A percentile compares a stretch with the other conserved stretches of the same genome.
phyloP scores from a whole-genome alignment of 495 filamentous ascomycete genomes.

The Trichoderma reesei region DNA sequence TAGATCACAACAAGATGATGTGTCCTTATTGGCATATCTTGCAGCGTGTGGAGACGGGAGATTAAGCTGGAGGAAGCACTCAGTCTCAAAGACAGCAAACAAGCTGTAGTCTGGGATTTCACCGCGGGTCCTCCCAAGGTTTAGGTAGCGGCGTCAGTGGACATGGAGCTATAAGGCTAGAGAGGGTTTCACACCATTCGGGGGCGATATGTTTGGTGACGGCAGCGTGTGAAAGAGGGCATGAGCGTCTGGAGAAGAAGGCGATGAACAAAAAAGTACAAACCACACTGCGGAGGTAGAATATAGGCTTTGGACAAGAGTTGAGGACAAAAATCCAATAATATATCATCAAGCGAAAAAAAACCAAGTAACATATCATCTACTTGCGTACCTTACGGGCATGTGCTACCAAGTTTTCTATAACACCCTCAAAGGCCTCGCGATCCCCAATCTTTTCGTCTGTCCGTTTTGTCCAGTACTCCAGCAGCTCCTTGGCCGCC shows the following conservation, averaged over 20 bases:
- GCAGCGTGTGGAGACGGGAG: background rate
- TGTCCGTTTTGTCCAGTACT: slow-evolving; percentile 78
- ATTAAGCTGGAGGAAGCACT: background rate
- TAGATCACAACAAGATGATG: no score
- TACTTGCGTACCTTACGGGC: slow-evolving; percentile 77
- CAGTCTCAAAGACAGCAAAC: background rate
- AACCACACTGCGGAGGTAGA: slow-evolving; percentile 13
- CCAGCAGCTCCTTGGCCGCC: slow-evolving; percentile 65
- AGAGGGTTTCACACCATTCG: background rate
- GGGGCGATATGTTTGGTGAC: no score
- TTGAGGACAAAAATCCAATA: no score
- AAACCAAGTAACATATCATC: no score
- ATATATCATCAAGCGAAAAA: slow-evolving; percentile 4
- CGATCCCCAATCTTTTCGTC: slow-evolving; percentile 82
- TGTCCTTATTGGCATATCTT: no score
- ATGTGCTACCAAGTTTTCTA: slow-evolving; percentile 95
- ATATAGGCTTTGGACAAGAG: slow-evolving; percentile 9
- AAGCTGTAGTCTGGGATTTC: background rate
- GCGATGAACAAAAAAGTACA: background rate
- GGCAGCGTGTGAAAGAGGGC: no score
- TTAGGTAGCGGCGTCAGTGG: slow-evolving; percentile 5
- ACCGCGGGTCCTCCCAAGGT: slow-evolving; percentile 4
- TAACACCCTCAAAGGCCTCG: slow-evolving; percentile 94
- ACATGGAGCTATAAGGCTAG: slow-evolving; percentile 6
- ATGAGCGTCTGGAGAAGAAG: no score